Conservation (phyloP, 257 asterid genomes). For the Misopates orontium region DNA sequence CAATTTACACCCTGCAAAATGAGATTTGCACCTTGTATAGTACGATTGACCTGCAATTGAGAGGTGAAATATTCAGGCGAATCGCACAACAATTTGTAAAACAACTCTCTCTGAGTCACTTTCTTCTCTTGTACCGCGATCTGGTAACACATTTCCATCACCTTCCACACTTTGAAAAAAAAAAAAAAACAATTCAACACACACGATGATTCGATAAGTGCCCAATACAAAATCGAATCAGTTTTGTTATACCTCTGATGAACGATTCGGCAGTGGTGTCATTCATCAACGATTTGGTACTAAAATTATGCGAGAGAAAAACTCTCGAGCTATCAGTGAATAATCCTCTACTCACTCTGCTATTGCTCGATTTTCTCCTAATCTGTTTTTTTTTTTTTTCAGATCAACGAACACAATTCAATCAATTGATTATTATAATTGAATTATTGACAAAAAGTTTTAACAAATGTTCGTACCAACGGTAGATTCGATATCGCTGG, state of each 20-base stretch:
- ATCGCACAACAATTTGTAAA: constrained; percentile 79
- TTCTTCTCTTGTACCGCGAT: constrained; percentile 69
- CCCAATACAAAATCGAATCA: constrained; percentile 4
- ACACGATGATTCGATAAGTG: neutral
- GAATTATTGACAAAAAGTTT: too few species aligned
- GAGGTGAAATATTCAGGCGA: constrained; percentile 75
- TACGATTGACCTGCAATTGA: constrained; percentile 78
- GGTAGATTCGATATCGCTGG: constrained; percentile 77
- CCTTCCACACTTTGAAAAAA: constrained; percentile 75
- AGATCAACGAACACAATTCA: neutral
- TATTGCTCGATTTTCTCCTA: constrained; percentile 64
- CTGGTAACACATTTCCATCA: constrained; percentile 85
- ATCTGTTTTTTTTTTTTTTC: constrained; percentile 55
- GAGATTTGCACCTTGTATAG: constrained; percentile 61
- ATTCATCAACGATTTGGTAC: constrained; percentile 67
- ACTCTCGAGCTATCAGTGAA: constrained; percentile 62
- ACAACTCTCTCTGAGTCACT: constrained; percentile 91
- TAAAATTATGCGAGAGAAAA: constrained; percentile 70
- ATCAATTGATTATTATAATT: neutral
- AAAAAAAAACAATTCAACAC: constrained; percentile 5
- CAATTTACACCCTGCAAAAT: neutral
- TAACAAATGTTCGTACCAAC: constrained; percentile 55
- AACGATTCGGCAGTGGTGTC: constrained; percentile 65
- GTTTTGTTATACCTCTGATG: constrained; percentile 64
- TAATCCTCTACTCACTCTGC: constrained; percentile 71